Evolutionary conservation across 2,329 filamentous ascomycete genomes (phyloP), one percentile per base, ranked within the genome.

Genomic region (Emergomyces pasteurianus): DNA sequence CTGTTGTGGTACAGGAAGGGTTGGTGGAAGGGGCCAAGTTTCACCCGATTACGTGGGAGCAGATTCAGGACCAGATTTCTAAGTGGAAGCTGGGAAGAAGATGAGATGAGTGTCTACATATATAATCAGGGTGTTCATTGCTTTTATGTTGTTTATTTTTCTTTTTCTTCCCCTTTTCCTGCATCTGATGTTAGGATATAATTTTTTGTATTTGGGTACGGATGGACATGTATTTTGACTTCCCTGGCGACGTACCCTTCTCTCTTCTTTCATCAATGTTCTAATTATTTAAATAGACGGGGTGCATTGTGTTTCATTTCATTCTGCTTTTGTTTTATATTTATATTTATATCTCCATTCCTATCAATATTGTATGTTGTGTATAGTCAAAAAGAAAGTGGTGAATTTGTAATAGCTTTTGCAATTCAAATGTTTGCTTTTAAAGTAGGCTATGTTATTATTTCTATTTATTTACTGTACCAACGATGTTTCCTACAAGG

Each of bases 1-100:
- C 94, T 0, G 91, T 99, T 28, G 92, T 99, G 52, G 72, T 99
- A 68, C 92, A 97, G 79, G 92, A 96, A 77, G 90, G 90, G 28
- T 85, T 92, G 71, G 81, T 88, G 66, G 83, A 87, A 60, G 86
- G 86, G 0, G 80, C 87, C 34, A 85, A 80, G 69, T 80, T 84
- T 65, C 87, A 83, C 67, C 78, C 85, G 38, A 83, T 95, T 73
- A 80, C 81, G 31, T 97, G 94, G 92, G 87, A 88, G 58, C 88
- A 95, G 74, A 92, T 97, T 50, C 91, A 97, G 78, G 86, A 91
- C 61, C 81, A 87, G 60, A 94, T 97, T 68, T 83, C 86, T 52
- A 81, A 83, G 70, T 96, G 92, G 90, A 86, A 89, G 68, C 74
- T 97, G 63, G 92, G 92, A 5, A 83, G 82, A 67, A 71, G 79